Evolutionary conservation across 176 grass and related monocot species (phyloP).

Genomic region (Microstegium vimineum): DNA sequence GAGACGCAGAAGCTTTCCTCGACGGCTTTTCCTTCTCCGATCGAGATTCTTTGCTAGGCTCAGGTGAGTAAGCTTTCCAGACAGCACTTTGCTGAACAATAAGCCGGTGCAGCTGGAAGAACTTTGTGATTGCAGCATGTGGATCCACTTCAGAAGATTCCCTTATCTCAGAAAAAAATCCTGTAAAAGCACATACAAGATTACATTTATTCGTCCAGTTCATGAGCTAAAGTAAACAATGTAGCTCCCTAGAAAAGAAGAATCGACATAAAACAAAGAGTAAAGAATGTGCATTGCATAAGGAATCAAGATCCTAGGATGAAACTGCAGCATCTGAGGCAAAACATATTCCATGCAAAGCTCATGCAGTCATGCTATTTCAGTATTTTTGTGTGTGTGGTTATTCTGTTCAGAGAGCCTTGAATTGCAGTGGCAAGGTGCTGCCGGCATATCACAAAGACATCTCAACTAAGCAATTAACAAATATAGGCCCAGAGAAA

Average conservation of each 20-base stretch:
- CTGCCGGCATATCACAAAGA: neutral
- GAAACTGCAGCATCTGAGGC: neutral
- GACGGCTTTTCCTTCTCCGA: conserved; percentile 55
- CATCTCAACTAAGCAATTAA: neutral
- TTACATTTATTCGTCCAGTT: neutral
- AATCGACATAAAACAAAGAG: neutral
- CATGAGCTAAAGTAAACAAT: neutral
- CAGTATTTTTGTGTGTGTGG: neutral
- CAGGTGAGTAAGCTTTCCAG: conserved; percentile 47
- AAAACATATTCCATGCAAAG: neutral
- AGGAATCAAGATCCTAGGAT: neutral
- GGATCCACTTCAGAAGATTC: conserved; percentile 55
- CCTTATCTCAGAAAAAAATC: conserved; percentile 72
- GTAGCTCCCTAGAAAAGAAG: neutral
- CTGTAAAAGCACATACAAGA: conserved; percentile 34
- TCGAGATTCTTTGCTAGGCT: conserved; percentile 40
- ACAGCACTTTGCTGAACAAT: conserved; percentile 63
- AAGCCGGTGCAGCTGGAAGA: conserved; percentile 76
- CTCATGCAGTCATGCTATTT: neutral
- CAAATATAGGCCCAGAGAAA: neutral
- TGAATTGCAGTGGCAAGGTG: neutral
- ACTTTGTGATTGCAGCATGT: conserved; percentile 67
- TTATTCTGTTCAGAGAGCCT: neutral
- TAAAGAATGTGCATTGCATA: neutral
- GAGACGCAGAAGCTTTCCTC: conserved; percentile 46